Percentiles rank a stretch among this genome's conserved stretches.
Evolutionary conservation across 2,329 filamentous ascomycete species (phyloP).

Genomic region (Sordariomycetes sp.): DNA sequence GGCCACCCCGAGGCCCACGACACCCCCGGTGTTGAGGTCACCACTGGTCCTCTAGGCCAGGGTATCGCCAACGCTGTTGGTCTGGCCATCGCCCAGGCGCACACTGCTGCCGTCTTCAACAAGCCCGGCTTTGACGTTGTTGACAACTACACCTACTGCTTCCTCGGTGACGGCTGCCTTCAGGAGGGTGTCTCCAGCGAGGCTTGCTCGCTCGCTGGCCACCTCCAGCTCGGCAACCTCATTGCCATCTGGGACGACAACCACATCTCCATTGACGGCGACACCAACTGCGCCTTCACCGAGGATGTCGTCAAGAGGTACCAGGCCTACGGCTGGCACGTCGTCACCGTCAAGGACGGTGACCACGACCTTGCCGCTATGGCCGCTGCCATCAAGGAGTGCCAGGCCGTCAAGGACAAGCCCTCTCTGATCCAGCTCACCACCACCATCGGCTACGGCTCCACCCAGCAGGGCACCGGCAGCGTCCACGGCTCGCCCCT

Average conservation of each 20-base stretch:
- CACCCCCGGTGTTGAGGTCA: conserved; percentile 94
- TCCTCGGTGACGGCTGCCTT: conserved; percentile 96
- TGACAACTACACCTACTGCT: conserved; percentile 94
- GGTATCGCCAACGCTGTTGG: conserved; percentile 96
- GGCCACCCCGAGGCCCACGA: conserved; percentile 96
- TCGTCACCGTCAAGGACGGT: conserved; percentile 70
- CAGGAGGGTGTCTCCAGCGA: conserved; percentile 97
- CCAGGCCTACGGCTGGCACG: conserved; percentile 95
- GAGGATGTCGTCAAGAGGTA: conserved; percentile 94
- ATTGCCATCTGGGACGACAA: conserved; percentile 98
- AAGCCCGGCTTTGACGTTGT: conserved; percentile 84
- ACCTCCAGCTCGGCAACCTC: conserved; percentile 95
- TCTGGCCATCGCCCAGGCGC: conserved; percentile 91
- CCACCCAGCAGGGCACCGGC: conserved; percentile 81
- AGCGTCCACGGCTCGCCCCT: conserved; percentile 93
- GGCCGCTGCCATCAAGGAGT: conserved; percentile 75
- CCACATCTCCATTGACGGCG: conserved; percentile 89
- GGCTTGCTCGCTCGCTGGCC: conserved; percentile 83
- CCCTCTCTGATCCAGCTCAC: conserved; percentile 92
- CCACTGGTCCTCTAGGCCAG: conserved; percentile 93
- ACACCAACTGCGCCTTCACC: conserved; percentile 92
- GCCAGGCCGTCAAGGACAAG: conserved; percentile 86
- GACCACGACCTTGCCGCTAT: conserved; percentile 80
- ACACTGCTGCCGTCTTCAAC: conserved; percentile 88
- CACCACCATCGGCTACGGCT: conserved; percentile 96